Percentiles rank a stretch among this genome's conserved stretches.
phyloP scores from a whole-genome alignment of 345 rosid species.

The Laguncularia racemosa region DNA sequence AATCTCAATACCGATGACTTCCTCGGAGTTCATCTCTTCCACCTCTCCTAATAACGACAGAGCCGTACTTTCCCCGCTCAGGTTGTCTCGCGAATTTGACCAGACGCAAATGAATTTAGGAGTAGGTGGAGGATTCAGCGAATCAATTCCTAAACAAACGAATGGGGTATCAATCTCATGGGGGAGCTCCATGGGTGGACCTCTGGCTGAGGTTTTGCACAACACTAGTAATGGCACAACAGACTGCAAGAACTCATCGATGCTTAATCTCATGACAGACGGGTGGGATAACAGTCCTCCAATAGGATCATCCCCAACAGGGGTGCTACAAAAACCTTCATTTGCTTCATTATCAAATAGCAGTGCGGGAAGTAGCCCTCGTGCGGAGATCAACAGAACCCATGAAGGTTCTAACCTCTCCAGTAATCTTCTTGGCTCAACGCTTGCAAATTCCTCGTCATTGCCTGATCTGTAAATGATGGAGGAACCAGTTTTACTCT shows the following conservation, averaged over 20 bases:
- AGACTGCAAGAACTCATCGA: constrained; percentile 35
- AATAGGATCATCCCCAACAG: constrained; percentile 58
- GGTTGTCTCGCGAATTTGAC: constrained; percentile 34
- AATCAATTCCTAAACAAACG: constrained; percentile 32
- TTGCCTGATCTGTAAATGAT: constrained; percentile 13
- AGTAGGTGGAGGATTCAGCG: constrained; percentile 27
- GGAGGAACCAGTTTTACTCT: constrained; percentile 1
- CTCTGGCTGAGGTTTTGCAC: constrained; percentile 66
- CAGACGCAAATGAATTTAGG: constrained; percentile 50
- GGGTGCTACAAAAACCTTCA: constrained; percentile 67
- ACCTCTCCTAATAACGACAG: constrained; percentile 44
- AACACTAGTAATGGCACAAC: constrained; percentile 22
- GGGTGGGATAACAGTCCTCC: constrained; percentile 51
- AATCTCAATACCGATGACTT: constrained; percentile 42
- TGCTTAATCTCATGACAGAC: constrained; percentile 38
- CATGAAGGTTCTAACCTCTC: constrained; percentile 27
- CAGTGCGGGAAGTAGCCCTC: constrained; percentile 79
- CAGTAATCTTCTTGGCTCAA: constrained; percentile 19
- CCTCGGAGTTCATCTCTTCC: constrained; percentile 41
- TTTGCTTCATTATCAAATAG: constrained; percentile 71
- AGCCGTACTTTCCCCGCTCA: constrained; percentile 31
- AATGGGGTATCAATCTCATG: constrained; percentile 51
- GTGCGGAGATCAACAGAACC: constrained; percentile 29
- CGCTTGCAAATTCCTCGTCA: constrained; percentile 24
- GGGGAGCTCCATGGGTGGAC: constrained; percentile 65